These are phyloP conservation scores for Pestalotiopsis fici DNA, from an alignment of 2,329 filamentous ascomycete species.

Conservation along the genomic window DNA sequence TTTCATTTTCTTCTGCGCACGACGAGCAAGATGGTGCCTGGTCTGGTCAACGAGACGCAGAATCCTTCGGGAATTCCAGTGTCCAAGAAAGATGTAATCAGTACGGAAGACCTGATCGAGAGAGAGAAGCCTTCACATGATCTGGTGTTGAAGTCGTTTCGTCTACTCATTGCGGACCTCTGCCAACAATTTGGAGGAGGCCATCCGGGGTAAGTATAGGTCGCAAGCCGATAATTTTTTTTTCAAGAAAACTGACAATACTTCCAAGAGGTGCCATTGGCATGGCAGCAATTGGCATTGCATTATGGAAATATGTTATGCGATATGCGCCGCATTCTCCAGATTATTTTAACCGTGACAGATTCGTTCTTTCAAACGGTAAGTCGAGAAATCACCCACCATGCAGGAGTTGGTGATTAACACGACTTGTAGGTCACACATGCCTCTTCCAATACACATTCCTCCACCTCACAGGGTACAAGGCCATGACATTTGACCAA, in stretches of 20 bases:
- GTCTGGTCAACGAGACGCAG: neutral
- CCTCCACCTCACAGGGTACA: constrained; percentile 50
- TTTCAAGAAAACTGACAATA: neutral
- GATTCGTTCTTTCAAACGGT: constrained; percentile 61
- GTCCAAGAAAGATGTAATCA: neutral
- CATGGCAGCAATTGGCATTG: constrained; percentile 37
- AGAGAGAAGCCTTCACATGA: constrained; percentile 28
- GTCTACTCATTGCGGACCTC: constrained; percentile 66
- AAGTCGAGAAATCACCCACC: neutral
- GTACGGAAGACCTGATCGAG: neutral
- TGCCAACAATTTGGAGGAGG: constrained; percentile 72
- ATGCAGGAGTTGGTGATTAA: neutral
- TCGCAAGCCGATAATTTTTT: too few species aligned
- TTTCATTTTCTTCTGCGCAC: neutral
- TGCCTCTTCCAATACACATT: constrained; percentile 53
- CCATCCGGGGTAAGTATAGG: constrained; percentile 59
- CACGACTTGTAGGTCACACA: constrained; percentile 37
- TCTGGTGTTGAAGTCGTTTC: constrained; percentile 59
- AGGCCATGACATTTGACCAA: constrained; percentile 52
- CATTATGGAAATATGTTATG: constrained; percentile 61
- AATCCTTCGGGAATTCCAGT: constrained; percentile 5
- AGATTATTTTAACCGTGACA: constrained; percentile 58
- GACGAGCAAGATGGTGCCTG: constrained; percentile 4
- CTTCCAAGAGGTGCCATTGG: constrained; percentile 26
- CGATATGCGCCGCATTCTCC: constrained; percentile 53